phyloP scores from a whole-genome alignment of 768 basidiomycete genomes.

The Leccinum sublutescens region DNA sequence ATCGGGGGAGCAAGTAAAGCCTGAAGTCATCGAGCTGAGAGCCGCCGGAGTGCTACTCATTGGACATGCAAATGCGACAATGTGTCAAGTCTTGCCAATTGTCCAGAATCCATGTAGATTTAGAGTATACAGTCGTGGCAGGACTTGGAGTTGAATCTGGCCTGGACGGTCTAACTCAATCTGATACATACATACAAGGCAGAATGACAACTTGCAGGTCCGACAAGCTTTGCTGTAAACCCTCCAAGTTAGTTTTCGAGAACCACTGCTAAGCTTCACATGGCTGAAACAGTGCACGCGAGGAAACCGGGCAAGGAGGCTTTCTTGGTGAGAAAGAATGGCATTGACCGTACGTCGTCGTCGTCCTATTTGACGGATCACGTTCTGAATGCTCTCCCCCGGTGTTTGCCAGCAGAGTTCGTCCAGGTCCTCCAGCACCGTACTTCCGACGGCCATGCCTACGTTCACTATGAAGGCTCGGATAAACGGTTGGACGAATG shows the following conservation, averaged over 20 bases:
- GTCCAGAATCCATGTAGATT: too few relatives aligned
- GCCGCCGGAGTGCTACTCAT: too few relatives aligned
- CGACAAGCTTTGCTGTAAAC: slow-evolving; percentile 3
- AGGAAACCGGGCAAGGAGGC: slow-evolving; percentile 5
- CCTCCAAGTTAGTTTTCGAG: not conserved
- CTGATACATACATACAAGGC: not conserved
- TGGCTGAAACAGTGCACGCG: slow-evolving; percentile 20
- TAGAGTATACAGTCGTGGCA: too few relatives aligned
- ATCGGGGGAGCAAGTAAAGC: not conserved
- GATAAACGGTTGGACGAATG: slow-evolving; percentile 79
- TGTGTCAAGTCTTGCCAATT: too few relatives aligned
- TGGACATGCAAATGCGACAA: too few relatives aligned
- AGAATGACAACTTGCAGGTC: slow-evolving; percentile 3
- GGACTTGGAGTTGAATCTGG: not conserved
- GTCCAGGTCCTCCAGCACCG: slow-evolving; percentile 56
- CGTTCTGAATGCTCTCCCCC: slow-evolving; percentile 9
- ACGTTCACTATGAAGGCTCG: slow-evolving; percentile 69
- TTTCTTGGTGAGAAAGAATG: slow-evolving; percentile 34
- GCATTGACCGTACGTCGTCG: slow-evolving; percentile 35
- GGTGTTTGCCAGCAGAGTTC: slow-evolving; percentile 31
- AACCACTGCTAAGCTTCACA: slow-evolving; percentile 9
- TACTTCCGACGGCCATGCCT: slow-evolving; percentile 44
- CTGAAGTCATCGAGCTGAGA: not conserved
- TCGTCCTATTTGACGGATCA: slow-evolving; percentile 6
- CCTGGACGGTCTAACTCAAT: not conserved